Evolutionary conservation across 1,139 yeast species (phyloP).

Genomic region (Sugiyamaella grinbergsii): DNA sequence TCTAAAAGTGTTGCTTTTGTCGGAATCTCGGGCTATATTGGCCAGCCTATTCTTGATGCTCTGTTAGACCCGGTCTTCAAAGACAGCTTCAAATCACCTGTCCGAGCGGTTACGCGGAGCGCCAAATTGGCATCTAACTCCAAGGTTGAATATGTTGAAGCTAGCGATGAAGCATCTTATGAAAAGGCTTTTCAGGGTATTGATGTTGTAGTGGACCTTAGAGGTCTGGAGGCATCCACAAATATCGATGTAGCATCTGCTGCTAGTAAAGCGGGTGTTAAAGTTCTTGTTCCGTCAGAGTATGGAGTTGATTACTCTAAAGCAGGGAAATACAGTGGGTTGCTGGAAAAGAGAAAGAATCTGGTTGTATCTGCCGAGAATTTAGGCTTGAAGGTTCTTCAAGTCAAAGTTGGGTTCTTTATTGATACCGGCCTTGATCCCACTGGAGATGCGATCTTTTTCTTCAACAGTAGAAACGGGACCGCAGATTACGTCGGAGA

Average conservation of each 20-base stretch:
- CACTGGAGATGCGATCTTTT: constrained; percentile 14
- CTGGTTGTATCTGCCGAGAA: constrained; percentile 49
- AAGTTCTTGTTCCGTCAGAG: constrained; percentile 62
- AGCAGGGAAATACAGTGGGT: constrained; percentile 41
- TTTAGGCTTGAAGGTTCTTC: constrained; percentile 55
- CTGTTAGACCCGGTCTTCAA: constrained; percentile 47
- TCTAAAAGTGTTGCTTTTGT: constrained; percentile 31
- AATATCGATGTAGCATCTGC: constrained; percentile 41
- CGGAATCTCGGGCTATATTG: constrained; percentile 55
- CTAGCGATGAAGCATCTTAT: constrained; percentile 29
- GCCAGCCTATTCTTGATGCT: constrained; percentile 49
- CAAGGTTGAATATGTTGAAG: constrained; percentile 24
- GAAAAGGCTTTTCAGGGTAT: constrained; percentile 47
- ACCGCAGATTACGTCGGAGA: constrained; percentile 47
- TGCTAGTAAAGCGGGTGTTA: constrained; percentile 48
- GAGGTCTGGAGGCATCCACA: constrained; percentile 29
- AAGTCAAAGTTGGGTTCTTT: constrained; percentile 50
- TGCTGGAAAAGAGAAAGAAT: constrained; percentile 45
- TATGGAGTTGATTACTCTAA: constrained; percentile 53
- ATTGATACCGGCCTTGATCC: constrained; percentile 36
- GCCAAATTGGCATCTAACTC: constrained; percentile 36
- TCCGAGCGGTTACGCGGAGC: constrained; percentile 51
- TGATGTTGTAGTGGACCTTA: constrained; percentile 55
- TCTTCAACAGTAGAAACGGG: constrained; percentile 13
- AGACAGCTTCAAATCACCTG: constrained; percentile 49